Evolutionary conservation across 805 yeast genomes (phyloP), one percentile per base, ranked within the genome.

Genomic region (Hyphopichia homilentoma): DNA sequence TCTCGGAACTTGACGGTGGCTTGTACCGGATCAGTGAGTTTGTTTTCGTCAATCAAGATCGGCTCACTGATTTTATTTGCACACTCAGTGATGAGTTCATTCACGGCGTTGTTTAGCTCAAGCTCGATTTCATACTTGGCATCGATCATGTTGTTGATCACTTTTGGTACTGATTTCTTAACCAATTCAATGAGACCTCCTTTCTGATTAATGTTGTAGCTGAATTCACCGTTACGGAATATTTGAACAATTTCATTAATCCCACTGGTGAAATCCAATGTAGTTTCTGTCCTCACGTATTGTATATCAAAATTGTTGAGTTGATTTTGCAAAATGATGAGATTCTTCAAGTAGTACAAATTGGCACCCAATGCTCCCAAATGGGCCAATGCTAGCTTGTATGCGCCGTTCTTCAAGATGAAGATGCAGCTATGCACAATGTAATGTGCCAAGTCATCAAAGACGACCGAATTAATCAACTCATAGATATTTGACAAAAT

Each of bases 361-460:
- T 76, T 75, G 0, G 84, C 68, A 44, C 81, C 89, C 14, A 61
- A 35, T 3, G 63, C 45, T 0, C 86, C 84, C 17, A 73, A 57
- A 43, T 69, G 59, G 5, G 63, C 45, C 21, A 54, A 44, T 5
- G 77, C 68, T 16, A 74, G 46, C 4, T 65, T 59, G 41, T 71
- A 71, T 13, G 60, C 58, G 8, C 83, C 81, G 11, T 57, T 56
- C 34, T 73, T 72, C 44, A 87, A 57, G 5, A 93, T 76, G 11
- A 61, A 48, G 22, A 87, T 73, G 45, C 93, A 81, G 27, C 82
- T 73, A 50, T 85, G 96, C 4, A 90, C 84, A 32, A 87, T 79
- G 35, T 83, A 77, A 53, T 87, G 95, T 0, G 96, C 95, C 42
- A 89, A 60, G 49, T 86, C 95, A 52, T 87, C 95, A 59, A 89